phyloP scores from a whole-genome alignment of 345 rosid genomes.

The Populus nigra region DNA sequence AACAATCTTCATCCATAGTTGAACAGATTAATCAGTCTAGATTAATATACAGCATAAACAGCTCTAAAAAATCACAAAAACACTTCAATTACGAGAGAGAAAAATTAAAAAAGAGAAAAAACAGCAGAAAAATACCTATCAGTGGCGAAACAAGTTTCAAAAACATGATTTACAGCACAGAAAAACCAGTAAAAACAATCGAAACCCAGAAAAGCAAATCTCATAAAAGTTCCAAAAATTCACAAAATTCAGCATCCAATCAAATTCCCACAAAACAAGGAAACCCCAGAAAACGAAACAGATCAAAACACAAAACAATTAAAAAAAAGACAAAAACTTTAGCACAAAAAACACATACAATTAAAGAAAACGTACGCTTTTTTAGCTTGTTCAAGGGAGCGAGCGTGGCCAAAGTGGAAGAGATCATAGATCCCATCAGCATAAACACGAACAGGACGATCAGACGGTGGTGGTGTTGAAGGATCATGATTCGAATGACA shows the following conservation, averaged over 20 bases:
- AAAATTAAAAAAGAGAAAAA: not conserved
- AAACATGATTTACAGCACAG: not conserved
- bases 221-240: not conserved
- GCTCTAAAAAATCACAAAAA: not conserved
- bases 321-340: not conserved
- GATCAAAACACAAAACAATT: not conserved
- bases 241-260: not conserved
- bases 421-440: constrained; percentile 99
- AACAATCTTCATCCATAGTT: too few relatives aligned
- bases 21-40: too few relatives aligned
- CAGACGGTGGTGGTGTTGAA: constrained; percentile 1
- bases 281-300: not conserved
- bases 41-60: too few relatives aligned
- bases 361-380: constrained; percentile 47
- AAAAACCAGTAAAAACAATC: not conserved
- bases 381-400: constrained; percentile 95
- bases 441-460: constrained; percentile 69
- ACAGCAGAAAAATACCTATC: too few relatives aligned
- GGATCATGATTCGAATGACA: not conserved
- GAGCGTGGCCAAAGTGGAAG: constrained; percentile 95
- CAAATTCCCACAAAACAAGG: not conserved
- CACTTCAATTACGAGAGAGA: not conserved
- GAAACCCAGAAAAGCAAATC: not conserved
- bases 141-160: not conserved
- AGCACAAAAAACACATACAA: not conserved